Evolutionary conservation across 805 yeast genomes (phyloP).

Genomic region (Saccharomycopsis sp.): DNA sequence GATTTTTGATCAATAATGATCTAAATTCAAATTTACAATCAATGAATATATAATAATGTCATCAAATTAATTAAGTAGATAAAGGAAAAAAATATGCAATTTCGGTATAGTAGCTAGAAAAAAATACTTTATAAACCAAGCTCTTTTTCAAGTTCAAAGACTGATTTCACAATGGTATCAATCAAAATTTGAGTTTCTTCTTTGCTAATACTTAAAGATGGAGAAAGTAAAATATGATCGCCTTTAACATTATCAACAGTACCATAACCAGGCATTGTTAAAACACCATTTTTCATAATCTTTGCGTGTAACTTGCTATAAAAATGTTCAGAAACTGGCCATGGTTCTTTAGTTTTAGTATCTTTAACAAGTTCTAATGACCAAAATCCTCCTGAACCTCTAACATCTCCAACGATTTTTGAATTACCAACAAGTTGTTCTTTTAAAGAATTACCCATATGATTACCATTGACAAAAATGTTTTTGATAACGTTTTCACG

Average conservation of each 20-base stretch:
- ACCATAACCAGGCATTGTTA: conserved; percentile 38
- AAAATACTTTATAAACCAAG: conserved; percentile 17
- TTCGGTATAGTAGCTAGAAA: no score
- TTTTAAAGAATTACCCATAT: conserved; percentile 30
- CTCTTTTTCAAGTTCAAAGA: conserved; percentile 28
- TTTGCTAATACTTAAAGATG: conserved; percentile 33
- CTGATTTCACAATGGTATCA: conserved; percentile 29
- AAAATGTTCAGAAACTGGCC: conserved; percentile 28
- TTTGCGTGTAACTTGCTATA: conserved; percentile 27
- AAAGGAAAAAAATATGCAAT: no score
- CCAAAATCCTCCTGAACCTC: conserved; percentile 57
- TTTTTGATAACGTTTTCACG: conserved; percentile 29
- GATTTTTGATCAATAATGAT: no score
- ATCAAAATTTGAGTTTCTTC: conserved; percentile 34
- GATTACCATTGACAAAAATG: conserved; percentile 33
- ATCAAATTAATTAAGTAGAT: no score
- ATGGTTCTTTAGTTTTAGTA: conserved; percentile 39
- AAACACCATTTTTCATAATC: conserved; percentile 36
- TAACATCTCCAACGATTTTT: conserved; percentile 43
- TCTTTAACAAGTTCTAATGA: conserved; percentile 47
- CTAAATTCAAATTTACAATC: no score
- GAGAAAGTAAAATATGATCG: conserved; percentile 39
- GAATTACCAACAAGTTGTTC: conserved; percentile 25
- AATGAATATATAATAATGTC: no score
- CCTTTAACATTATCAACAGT: conserved; percentile 30